A percentile compares a stretch with the other conserved stretches of the same genome.
Evolutionary conservation across 371 early-diverging fungal species (phyloP).

Genomic region (Mucor indicus): DNA sequence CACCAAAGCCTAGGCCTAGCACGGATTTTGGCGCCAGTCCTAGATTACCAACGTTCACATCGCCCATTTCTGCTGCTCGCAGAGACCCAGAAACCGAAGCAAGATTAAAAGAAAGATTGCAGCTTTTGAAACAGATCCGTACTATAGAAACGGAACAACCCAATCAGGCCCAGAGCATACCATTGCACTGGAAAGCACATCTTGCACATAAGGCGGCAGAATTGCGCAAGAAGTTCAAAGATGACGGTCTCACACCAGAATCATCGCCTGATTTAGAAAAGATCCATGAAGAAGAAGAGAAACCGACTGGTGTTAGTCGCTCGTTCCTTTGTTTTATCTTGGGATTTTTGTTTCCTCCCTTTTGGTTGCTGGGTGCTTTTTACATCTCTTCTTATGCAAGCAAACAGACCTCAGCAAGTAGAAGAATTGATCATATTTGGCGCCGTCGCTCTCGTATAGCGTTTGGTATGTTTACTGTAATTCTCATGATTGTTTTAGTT

Average conservation of each 20-base stretch:
- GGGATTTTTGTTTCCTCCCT: constrained; percentile 23
- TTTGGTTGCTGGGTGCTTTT: constrained; percentile 21
- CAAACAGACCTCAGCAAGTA: constrained; percentile 12
- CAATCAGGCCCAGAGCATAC: not conserved
- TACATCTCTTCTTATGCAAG: constrained; percentile 12
- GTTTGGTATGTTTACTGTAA: constrained; percentile 11
- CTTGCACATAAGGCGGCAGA: constrained; percentile 8
- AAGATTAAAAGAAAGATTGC: constrained; percentile 9
- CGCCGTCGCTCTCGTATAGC: constrained; percentile 19
- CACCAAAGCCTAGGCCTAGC: not conserved
- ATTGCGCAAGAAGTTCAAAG: constrained; percentile 9
- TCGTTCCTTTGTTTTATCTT: constrained; percentile 18
- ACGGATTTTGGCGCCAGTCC: no score
- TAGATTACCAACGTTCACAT: no score
- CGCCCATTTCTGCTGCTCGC: no score
- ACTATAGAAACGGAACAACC: not conserved
- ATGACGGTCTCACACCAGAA: no score
- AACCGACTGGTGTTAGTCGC: constrained; percentile 1
- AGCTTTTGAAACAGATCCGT: constrained; percentile 18
- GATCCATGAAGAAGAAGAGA: not conserved
- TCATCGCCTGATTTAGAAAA: not conserved
- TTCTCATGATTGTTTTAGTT: constrained; percentile 11
- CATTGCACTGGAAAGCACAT: constrained; percentile 12
- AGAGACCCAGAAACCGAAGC: no score
- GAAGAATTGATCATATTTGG: constrained; percentile 22